Percentiles rank a stretch among this genome's conserved stretches.
These are phyloP conservation scores for Tylopilus cervinicoccineus DNA, from an alignment of 768 basidiomycete species.

Conservation along the genomic window DNA sequence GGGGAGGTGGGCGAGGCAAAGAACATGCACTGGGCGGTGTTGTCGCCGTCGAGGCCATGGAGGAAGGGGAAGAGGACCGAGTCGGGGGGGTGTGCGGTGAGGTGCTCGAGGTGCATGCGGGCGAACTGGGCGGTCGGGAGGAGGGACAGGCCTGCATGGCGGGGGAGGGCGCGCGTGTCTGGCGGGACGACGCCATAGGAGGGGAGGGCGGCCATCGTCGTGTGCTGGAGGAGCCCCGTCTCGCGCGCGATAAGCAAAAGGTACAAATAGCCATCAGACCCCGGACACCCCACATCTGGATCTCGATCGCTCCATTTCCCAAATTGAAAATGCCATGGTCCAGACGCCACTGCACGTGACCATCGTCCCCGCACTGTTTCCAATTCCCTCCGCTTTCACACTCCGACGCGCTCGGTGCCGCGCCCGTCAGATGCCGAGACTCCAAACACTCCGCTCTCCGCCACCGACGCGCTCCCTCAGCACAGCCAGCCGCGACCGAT, in stretches of 20 bases:
- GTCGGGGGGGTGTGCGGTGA: slow-evolving; percentile 73
- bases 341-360: slow-evolving; percentile 18
- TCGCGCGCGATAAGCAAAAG: slow-evolving; percentile 20
- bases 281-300: slow-evolving; percentile 16
- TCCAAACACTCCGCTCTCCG: slow-evolving; percentile 56
- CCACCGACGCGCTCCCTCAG: slow-evolving; percentile 48
- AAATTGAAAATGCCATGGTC: slow-evolving; percentile 11
- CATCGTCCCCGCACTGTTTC: slow-evolving; percentile 19
- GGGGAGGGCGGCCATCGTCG: slow-evolving; percentile 10
- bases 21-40: slow-evolving; percentile 76
- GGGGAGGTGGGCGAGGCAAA: slow-evolving; percentile 44
- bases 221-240: background rate
- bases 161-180: background rate
- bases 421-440: slow-evolving; percentile 41
- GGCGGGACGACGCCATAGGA: slow-evolving; percentile 23
- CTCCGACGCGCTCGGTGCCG: slow-evolving; percentile 22
- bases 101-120: slow-evolving; percentile 56
- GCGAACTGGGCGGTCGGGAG: slow-evolving; percentile 51
- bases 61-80: slow-evolving; percentile 83
- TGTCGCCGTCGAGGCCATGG: slow-evolving; percentile 81
- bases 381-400: slow-evolving; percentile 15
- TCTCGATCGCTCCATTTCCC: slow-evolving; percentile 10
- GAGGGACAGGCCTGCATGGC: slow-evolving; percentile 19
- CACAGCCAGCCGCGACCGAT: slow-evolving; percentile 70
- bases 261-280: slow-evolving; percentile 23